A percentile compares a stretch with the other conserved stretches of the same genome.
Evolutionary conservation across 805 yeast genomes (phyloP).

Genomic region (Sugiyamaella marilandica): DNA sequence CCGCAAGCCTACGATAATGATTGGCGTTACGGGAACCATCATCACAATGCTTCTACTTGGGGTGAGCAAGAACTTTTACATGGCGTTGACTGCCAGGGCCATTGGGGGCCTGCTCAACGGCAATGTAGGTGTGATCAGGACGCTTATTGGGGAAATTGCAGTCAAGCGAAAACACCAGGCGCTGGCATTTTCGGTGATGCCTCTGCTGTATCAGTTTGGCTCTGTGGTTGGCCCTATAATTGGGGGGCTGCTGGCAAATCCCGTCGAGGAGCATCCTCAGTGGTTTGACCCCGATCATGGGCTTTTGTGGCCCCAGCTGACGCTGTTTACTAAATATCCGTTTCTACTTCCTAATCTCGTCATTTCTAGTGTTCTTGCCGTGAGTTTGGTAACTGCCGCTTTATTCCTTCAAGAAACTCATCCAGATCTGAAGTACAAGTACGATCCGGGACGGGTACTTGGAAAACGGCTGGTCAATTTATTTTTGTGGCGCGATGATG

Average conservation of each 20-base stretch:
- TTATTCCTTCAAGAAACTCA: constrained; percentile 54
- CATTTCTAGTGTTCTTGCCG: constrained; percentile 37
- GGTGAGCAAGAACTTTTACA: constrained; percentile 46
- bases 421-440: constrained; percentile 34
- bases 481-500: background rate
- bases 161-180: constrained; percentile 55
- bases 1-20: constrained; percentile 48
- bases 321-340: constrained; percentile 37
- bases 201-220: constrained; percentile 59
- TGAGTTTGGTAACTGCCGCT: constrained; percentile 38
- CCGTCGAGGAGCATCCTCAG: constrained; percentile 32
- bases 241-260: constrained; percentile 50
- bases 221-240: constrained; percentile 57
- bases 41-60: constrained; percentile 49
- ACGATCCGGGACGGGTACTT: constrained; percentile 43
- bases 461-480: constrained; percentile 36
- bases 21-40: constrained; percentile 51
- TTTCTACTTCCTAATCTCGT: constrained; percentile 52
- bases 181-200: constrained; percentile 56
- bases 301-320: background rate
- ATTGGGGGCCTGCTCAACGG: constrained; percentile 58
- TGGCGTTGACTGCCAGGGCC: constrained; percentile 51
- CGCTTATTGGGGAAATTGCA: constrained; percentile 58
- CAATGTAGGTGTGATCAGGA: constrained; percentile 60
- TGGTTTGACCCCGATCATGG: constrained; percentile 22